Percentiles rank a stretch among this genome's conserved stretches.
Conservation (phyloP, 1,284 basidiomycete species). For the Tilletia indica region DNA sequence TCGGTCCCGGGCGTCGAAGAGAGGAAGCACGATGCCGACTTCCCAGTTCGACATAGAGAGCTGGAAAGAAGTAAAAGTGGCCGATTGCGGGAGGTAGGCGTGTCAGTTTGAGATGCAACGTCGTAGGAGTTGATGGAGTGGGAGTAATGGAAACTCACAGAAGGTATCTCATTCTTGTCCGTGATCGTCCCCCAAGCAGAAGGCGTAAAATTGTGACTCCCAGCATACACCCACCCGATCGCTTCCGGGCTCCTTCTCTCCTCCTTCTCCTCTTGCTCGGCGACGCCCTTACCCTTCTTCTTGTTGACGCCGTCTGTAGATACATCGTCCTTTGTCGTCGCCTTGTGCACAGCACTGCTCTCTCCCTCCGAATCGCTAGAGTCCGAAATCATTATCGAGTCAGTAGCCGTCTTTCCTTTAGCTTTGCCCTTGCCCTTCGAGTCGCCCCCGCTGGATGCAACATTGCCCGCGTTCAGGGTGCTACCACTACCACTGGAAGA, state of each 20-base stretch:
- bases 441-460: too few species aligned
- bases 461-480: too few species aligned
- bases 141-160: background rate
- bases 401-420: background rate
- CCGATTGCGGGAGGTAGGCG: background rate
- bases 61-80: background rate
- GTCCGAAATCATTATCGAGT: slow-evolving; percentile 11
- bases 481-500: slow-evolving; percentile 4
- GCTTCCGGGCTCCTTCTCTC: slow-evolving; percentile 5
- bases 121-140: too few species aligned
- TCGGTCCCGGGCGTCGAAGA: slow-evolving; percentile 1
- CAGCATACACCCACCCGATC: slow-evolving; percentile 48
- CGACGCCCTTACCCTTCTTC: background rate
- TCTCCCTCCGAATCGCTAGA: background rate
- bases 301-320: too few species aligned
- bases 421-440: background rate
- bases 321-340: too few species aligned
- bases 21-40: slow-evolving; percentile 11
- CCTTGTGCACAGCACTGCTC: too few species aligned
- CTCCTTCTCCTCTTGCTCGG: too few species aligned
- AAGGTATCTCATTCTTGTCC: slow-evolving; percentile 9
- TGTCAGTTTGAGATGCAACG: too few species aligned
- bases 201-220: slow-evolving; percentile 50
- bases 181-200: slow-evolving; percentile 46
- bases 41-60: slow-evolving; percentile 14